A percentile compares a stretch with the other conserved stretches of the same genome.
phyloP scores from a whole-genome alignment of 202 grass and related monocot genomes.

The Thinopyrum obtusiflorum region DNA sequence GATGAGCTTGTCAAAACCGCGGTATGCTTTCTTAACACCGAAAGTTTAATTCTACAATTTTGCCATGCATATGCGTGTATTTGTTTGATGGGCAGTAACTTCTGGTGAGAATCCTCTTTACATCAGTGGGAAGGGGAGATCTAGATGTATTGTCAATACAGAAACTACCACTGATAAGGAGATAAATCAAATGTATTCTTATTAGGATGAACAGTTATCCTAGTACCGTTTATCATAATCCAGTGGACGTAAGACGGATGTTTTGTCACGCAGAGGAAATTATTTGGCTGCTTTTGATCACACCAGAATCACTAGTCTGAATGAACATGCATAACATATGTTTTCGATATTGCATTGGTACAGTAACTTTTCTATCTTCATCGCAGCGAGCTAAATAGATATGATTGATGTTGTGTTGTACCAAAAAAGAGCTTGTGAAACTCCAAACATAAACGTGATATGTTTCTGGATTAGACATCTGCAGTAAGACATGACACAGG shows the following conservation, averaged over 20 bases:
- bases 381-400: neutral
- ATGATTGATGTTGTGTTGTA: neutral
- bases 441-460: neutral
- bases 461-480: conserved; percentile 11
- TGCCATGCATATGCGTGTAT: neutral
- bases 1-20: conserved; percentile 93
- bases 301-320: neutral
- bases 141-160: neutral
- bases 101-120: neutral
- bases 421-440: neutral
- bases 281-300: conserved; percentile 12
- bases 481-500: neutral
- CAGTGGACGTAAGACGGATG: neutral
- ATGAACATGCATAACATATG: neutral
- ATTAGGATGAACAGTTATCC: neutral
- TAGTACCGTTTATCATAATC: conserved; percentile 3
- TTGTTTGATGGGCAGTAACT: conserved; percentile 8
- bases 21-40: conserved; percentile 43
- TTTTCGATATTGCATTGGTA: neutral
- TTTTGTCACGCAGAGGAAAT: neutral
- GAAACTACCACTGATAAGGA: neutral
- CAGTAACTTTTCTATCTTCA: neutral
- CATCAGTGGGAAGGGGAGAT: conserved; percentile 1
- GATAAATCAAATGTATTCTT: neutral
- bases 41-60: neutral